Evolutionary conservation across 2,329 filamentous ascomycete genomes (phyloP).

Genomic region (Seiridium cupressi): DNA sequence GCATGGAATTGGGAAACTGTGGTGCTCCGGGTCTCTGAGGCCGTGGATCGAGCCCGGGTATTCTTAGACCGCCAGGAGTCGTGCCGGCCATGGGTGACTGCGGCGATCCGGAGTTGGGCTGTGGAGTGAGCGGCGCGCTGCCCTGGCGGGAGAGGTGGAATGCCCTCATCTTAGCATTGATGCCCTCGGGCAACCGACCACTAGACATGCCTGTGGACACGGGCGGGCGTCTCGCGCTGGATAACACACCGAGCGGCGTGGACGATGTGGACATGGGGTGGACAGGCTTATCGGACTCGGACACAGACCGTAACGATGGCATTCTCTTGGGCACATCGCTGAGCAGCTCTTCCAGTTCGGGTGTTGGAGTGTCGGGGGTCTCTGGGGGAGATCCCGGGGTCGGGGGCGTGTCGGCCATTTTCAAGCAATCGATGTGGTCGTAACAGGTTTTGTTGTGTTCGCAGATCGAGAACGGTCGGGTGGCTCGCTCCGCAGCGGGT

Average conservation of each 20-base stretch:
- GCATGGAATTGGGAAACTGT: slow-evolving; percentile 53
- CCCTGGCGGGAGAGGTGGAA: slow-evolving; percentile 45
- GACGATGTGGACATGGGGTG: slow-evolving; percentile 73
- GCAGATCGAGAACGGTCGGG: neutral
- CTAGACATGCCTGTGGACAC: slow-evolving; percentile 38
- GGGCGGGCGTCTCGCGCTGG: slow-evolving; percentile 56
- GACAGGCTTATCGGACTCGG: slow-evolving; percentile 51
- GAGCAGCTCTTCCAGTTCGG: slow-evolving; percentile 3
- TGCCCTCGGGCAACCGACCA: slow-evolving; percentile 38
- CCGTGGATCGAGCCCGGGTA: slow-evolving; percentile 27
- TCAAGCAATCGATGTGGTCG: neutral
- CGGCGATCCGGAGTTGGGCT: slow-evolving; percentile 26
- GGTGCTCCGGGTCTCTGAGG: slow-evolving; percentile 21
- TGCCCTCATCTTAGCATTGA: slow-evolving; percentile 47
- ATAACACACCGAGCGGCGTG: slow-evolving; percentile 77
- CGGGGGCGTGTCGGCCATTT: slow-evolving; percentile 1
- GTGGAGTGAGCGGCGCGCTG: slow-evolving; percentile 28
- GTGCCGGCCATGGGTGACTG: slow-evolving; percentile 25
- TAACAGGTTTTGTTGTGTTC: neutral
- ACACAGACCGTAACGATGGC: slow-evolving; percentile 58
- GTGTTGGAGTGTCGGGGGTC: slow-evolving; percentile 5
- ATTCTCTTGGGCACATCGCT: slow-evolving; percentile 44
- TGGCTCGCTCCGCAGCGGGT: neutral
- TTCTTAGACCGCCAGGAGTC: slow-evolving; percentile 41
- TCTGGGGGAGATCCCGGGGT: slow-evolving; percentile 5